phyloP scores from a whole-genome alignment of 2,329 filamentous ascomycete species.

The Didymosphaeria variabile region DNA sequence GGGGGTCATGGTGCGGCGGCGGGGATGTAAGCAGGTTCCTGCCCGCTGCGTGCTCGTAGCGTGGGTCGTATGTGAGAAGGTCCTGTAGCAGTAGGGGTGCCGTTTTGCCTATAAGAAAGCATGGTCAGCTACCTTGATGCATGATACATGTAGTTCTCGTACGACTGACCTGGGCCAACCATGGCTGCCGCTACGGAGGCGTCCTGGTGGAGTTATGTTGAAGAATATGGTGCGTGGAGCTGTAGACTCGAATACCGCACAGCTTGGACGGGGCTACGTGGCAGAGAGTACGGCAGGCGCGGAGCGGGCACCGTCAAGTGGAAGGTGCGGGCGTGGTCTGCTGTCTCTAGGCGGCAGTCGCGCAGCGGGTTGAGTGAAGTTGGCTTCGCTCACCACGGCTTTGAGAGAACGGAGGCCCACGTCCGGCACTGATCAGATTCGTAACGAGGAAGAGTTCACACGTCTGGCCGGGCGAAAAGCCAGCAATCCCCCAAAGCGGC shows the following conservation, averaged over 20 bases:
- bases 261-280: conserved; percentile 6
- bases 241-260: neutral
- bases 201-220: neutral
- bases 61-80: conserved; percentile 61
- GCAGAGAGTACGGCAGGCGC: neutral
- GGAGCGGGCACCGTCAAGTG: neutral
- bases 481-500: conserved; percentile 6
- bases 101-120: conserved; percentile 54
- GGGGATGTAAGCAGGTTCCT: conserved; percentile 67
- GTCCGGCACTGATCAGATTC: neutral
- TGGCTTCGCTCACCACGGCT: neutral
- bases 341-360: conserved; percentile 14
- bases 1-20: conserved; percentile 61
- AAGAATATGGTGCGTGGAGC: conserved; percentile 5
- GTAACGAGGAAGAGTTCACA: neutral
- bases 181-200: conserved; percentile 6
- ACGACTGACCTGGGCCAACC: conserved; percentile 10
- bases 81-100: conserved; percentile 62
- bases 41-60: conserved; percentile 54
- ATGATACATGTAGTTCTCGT: neutral
- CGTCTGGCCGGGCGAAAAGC: conserved; percentile 6
- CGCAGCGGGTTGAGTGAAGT: neutral
- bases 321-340: conserved; percentile 9
- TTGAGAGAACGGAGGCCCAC: neutral
- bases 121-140: neutral